A percentile compares a stretch with the other conserved stretches of the same genome.
phyloP scores from a whole-genome alignment of 345 rosid genomes.

The Eucalyptus pauciflora region DNA sequence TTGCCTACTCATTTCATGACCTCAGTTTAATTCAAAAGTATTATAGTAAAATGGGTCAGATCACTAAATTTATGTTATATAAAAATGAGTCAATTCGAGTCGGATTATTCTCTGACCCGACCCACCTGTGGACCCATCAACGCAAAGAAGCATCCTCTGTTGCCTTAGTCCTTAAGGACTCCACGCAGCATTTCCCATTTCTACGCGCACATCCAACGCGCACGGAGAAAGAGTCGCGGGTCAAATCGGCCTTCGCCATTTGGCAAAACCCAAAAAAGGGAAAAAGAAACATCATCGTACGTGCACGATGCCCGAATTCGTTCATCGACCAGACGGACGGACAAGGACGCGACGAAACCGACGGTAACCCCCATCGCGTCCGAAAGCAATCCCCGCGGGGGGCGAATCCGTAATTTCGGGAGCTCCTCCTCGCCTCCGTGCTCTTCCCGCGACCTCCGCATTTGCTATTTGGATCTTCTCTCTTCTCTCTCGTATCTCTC shows the following conservation, averaged over 20 bases:
- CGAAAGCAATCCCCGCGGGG: not conserved
- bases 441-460: not conserved
- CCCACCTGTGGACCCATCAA: too few species aligned
- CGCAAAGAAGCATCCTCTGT: not conserved
- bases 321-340: not conserved
- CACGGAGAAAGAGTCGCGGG: not conserved
- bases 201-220: not conserved
- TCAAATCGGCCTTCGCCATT: not conserved
- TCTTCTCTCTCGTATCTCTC: not conserved
- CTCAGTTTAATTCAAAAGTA: too few species aligned
- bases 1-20: too few species aligned
- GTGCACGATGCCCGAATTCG: not conserved
- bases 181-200: too few species aligned
- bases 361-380: not conserved
- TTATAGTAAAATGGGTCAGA: too few species aligned
- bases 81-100: too few species aligned
- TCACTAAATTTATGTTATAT: accelerated
- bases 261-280: not conserved
- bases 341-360: not conserved
- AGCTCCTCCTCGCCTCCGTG: not conserved
- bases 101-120: accelerated
- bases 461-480: not conserved
- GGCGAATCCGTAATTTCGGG: not conserved
- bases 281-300: not conserved
- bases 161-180: not conserved